phyloP scores from a whole-genome alignment of 129 eudicot species.

The Flaveria trinervia region DNA sequence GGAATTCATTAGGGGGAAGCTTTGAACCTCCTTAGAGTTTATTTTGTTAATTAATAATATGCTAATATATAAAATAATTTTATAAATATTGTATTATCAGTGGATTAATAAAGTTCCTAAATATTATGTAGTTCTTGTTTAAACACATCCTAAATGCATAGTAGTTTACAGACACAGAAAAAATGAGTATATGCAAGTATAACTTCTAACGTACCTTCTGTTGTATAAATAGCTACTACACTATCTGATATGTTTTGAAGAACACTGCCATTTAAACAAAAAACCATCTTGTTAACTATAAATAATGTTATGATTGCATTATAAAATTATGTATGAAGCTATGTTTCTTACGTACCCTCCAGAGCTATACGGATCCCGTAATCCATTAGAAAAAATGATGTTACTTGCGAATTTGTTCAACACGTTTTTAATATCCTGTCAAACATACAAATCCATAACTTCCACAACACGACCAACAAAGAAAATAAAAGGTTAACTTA shows the following conservation, averaged over 20 bases:
- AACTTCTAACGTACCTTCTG: slow-evolving; percentile 12
- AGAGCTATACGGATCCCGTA: slow-evolving; percentile 45
- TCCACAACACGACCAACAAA: not conserved
- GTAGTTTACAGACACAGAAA: too few relatives aligned
- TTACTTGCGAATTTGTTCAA: slow-evolving; percentile 46
- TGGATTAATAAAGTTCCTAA: too few relatives aligned
- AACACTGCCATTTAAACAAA: slow-evolving; percentile 16
- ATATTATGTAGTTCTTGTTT: too few relatives aligned
- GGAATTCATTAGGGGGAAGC: too few relatives aligned
- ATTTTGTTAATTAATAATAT: too few relatives aligned
- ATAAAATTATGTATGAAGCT: not conserved
- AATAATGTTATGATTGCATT: not conserved
- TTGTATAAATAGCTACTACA: slow-evolving; percentile 25
- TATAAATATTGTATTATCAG: too few relatives aligned
- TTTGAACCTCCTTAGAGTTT: too few relatives aligned
- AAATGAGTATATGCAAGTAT: too few relatives aligned
- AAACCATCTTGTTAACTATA: not conserved
- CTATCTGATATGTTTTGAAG: slow-evolving; percentile 38
- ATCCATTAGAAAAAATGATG: slow-evolving; percentile 44
- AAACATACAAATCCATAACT: not conserved
- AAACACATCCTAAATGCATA: too few relatives aligned
- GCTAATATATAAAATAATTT: too few relatives aligned
- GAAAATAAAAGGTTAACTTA: not conserved
- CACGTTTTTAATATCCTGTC: slow-evolving; percentile 35
- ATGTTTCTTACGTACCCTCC: slow-evolving; percentile 38